These are phyloP conservation scores for Suaeda aralocaspica DNA, from an alignment of 148 eudicot genomes.

Conservation along the genomic window DNA sequence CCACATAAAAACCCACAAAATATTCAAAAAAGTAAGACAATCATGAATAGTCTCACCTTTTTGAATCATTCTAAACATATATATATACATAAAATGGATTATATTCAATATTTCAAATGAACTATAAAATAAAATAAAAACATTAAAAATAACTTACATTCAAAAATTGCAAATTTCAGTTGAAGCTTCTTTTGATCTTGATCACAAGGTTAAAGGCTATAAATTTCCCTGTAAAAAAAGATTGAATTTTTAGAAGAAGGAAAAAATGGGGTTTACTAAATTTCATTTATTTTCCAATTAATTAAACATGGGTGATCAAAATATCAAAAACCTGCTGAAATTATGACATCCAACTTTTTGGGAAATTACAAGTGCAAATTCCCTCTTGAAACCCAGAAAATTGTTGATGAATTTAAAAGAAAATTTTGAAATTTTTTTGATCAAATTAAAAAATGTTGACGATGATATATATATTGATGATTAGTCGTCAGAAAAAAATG, in stretches of 20 bases:
- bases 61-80: not conserved
- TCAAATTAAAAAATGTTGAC: no score
- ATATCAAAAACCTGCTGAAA: no score
- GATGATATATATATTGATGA: no score
- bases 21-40: not conserved
- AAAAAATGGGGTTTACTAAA: not conserved
- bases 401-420: no score
- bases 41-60: not conserved
- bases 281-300: not conserved
- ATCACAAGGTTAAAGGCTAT: not conserved
- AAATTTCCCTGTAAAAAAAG: not conserved
- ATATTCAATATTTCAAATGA: no score
- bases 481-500: no score
- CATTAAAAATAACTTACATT: conserved; percentile 12
- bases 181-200: not conserved
- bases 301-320: no score
- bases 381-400: no score
- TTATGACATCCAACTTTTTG: no score
- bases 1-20: not conserved
- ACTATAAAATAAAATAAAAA: not conserved
- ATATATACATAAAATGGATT: no score
- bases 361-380: no score
- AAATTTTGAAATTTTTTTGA: no score
- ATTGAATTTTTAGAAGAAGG: conserved; percentile 1
- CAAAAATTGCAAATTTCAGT: not conserved